Conservation (phyloP, 2,329 filamentous ascomycete species). For the Cladobotryum protrusum region DNA sequence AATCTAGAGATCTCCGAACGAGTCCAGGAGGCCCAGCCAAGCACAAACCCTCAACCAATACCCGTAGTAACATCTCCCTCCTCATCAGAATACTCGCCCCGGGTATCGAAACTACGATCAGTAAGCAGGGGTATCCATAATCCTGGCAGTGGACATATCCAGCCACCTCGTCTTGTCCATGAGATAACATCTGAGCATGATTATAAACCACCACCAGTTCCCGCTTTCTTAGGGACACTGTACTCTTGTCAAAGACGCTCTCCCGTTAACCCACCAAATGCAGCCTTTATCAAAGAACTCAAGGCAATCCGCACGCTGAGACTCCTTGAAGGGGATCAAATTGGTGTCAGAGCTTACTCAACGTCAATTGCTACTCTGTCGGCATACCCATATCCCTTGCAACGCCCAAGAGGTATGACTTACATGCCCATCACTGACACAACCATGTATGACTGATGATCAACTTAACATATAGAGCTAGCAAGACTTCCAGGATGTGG, state of each 20-base stretch:
- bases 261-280: slow-evolving; percentile 63
- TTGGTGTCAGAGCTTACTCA: slow-evolving; percentile 81
- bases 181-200: slow-evolving; percentile 78
- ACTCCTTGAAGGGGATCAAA: slow-evolving; percentile 64
- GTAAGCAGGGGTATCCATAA: not conserved
- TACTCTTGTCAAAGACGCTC: slow-evolving; percentile 82
- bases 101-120: slow-evolving; percentile 6
- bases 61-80: not conserved
- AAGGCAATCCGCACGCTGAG: slow-evolving; percentile 68
- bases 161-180: slow-evolving; percentile 45
- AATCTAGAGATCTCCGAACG: slow-evolving; percentile 16
- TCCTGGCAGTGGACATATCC: slow-evolving; percentile 1
- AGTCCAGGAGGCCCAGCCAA: slow-evolving; percentile 14
- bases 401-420: slow-evolving; percentile 33
- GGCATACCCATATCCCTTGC: slow-evolving; percentile 61
- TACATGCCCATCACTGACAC: too few species aligned
- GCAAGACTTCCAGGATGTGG: slow-evolving; percentile 70
- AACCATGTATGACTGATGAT: too few species aligned
- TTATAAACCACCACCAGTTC: slow-evolving; percentile 55
- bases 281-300: slow-evolving; percentile 66
- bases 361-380: slow-evolving; percentile 77
- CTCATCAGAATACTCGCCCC: not conserved
- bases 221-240: slow-evolving; percentile 52
- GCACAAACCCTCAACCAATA: not conserved
- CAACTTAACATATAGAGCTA: slow-evolving; percentile 33